phyloP scores from a whole-genome alignment of 441 rosid genomes.

The Eruca vesicaria region DNA sequence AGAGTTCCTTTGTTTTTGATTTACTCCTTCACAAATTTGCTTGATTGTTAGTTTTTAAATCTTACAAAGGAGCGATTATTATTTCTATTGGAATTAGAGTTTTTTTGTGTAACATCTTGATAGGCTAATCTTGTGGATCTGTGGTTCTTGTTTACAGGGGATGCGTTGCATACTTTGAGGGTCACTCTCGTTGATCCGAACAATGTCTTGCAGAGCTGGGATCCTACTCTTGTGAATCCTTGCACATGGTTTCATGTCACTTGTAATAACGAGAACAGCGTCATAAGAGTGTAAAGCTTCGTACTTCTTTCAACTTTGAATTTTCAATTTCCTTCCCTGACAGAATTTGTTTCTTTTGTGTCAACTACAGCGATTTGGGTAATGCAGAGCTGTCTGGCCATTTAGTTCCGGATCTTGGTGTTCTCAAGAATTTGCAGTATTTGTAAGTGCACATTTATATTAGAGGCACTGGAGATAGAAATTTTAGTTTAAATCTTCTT shows the following conservation, averaged over 20 bases:
- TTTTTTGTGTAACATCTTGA: neutral
- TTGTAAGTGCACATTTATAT: constrained; percentile 48
- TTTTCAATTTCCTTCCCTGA: neutral
- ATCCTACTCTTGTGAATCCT: constrained; percentile 98
- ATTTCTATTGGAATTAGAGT: neutral
- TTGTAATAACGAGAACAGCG: constrained; percentile 93
- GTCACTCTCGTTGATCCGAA: constrained; percentile 74
- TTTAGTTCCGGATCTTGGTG: constrained; percentile 88
- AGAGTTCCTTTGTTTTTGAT: neutral
- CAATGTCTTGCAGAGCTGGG: constrained; percentile 98
- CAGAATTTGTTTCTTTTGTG: neutral
- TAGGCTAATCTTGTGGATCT: neutral
- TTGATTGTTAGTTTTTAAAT: neutral
- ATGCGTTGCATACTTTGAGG: constrained; percentile 86
- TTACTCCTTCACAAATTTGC: neutral
- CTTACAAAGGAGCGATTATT: neutral
- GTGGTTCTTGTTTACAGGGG: constrained; percentile 55
- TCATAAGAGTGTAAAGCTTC: constrained; percentile 77
- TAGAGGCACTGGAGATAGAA: neutral
- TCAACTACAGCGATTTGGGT: constrained; percentile 71
- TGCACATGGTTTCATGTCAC: constrained; percentile 99
- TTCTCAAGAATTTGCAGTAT: constrained; percentile 89
- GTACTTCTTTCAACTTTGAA: neutral
- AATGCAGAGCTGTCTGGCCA: constrained; percentile 93
- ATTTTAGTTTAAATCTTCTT: neutral